Evolutionary conservation across 2,329 filamentous ascomycete genomes (phyloP).

Genomic region (Blastomyces silverae): DNA sequence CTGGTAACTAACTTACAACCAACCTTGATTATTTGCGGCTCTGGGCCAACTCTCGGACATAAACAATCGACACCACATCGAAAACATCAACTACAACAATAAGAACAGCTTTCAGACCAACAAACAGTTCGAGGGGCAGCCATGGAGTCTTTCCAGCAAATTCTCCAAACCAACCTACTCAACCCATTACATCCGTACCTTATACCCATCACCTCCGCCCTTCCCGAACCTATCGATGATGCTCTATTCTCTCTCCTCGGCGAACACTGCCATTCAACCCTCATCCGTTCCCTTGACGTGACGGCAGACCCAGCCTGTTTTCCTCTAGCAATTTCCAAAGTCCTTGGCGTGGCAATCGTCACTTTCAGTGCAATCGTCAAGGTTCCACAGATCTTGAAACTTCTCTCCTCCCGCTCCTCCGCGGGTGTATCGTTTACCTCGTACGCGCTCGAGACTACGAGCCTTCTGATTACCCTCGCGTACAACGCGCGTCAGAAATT

Average conservation of each 20-base stretch:
- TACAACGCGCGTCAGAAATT: conserved; percentile 90
- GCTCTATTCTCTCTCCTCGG: conserved; percentile 74
- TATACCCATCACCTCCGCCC: conserved; percentile 62
- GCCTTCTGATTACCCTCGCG: conserved; percentile 80
- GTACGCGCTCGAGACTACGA: conserved; percentile 84
- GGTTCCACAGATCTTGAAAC: conserved; percentile 92
- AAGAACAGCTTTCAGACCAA: background rate
- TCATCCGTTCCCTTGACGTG: conserved; percentile 75
- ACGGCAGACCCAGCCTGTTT: conserved; percentile 69
- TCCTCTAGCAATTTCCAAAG: conserved; percentile 86
- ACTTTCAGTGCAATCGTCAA: conserved; percentile 87
- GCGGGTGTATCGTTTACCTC: conserved; percentile 81
- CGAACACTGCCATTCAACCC: conserved; percentile 71
- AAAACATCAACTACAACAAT: background rate
- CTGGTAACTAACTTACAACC: background rate
- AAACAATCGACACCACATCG: background rate
- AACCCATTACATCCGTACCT: conserved; percentile 46
- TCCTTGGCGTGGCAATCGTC: conserved; percentile 87
- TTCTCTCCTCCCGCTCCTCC: conserved; percentile 71
- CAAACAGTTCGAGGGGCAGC: conserved; percentile 12
- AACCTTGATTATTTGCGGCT: background rate
- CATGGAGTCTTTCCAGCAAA: conserved; percentile 42
- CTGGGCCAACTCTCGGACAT: background rate
- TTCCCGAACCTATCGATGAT: conserved; percentile 68
- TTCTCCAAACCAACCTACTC: conserved; percentile 37